phyloP scores from a whole-genome alignment of 164 flowering plant species.

The Litsea cubeba region DNA sequence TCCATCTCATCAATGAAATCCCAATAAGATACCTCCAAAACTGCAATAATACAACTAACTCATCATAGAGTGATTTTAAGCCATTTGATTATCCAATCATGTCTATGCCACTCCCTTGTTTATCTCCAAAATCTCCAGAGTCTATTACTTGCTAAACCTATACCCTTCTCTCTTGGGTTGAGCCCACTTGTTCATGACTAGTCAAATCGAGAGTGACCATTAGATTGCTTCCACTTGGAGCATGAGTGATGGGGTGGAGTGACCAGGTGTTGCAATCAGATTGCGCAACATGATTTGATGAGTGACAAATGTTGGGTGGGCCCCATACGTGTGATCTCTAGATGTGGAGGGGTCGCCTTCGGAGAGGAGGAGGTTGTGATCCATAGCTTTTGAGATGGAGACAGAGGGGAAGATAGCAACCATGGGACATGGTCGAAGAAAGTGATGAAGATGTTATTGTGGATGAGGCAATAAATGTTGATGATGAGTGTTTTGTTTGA shows the following conservation, averaged over 20 bases:
- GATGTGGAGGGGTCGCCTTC: too few species aligned
- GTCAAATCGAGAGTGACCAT: conserved; percentile 19
- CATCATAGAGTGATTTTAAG: neutral
- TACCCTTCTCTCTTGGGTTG: neutral
- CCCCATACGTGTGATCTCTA: neutral
- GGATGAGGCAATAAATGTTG: neutral
- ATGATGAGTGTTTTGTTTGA: too few species aligned
- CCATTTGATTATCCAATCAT: neutral
- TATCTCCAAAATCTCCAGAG: neutral
- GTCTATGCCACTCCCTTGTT: neutral
- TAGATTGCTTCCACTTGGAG: conserved; percentile 14
- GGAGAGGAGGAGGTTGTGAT: neutral
- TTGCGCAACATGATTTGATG: neutral
- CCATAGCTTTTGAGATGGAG: neutral
- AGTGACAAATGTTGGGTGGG: neutral
- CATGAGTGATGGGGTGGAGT: too few species aligned
- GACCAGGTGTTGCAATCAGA: neutral
- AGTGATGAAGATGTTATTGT: neutral
- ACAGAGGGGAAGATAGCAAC: neutral
- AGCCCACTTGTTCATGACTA: neutral
- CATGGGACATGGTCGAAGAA: neutral
- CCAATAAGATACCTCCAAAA: neutral
- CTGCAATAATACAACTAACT: neutral
- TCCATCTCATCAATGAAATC: neutral
- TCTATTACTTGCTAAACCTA: neutral